These are phyloP conservation scores for Pythium coloratum DNA, from an alignment of 352 stramenopile species.

Conservation along the genomic window DNA sequence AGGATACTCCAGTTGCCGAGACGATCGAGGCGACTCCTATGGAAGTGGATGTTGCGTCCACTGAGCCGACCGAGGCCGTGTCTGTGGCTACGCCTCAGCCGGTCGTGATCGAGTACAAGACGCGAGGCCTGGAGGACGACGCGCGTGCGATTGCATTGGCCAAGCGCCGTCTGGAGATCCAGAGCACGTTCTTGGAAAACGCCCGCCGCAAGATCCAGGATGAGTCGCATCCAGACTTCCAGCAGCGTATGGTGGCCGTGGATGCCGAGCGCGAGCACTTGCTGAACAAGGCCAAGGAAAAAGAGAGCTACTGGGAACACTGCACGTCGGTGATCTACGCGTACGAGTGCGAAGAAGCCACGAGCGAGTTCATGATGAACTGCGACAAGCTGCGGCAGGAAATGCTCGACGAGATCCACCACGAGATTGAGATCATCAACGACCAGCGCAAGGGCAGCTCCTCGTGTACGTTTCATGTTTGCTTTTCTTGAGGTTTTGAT, in stretches of 20 bases:
- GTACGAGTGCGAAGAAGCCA: constrained; percentile 1
- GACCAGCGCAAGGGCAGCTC: constrained; percentile 67
- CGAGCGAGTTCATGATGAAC: constrained; percentile 36
- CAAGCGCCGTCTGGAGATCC: constrained; percentile 44
- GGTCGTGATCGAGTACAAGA: neutral
- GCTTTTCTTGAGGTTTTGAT: neutral
- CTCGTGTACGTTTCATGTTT: constrained; percentile 31
- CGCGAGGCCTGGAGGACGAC: constrained; percentile 21
- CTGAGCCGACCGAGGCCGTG: neutral
- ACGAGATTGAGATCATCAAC: constrained; percentile 82
- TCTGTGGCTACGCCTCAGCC: too few species aligned
- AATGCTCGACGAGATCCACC: constrained; percentile 86
- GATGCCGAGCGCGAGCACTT: constrained; percentile 42
- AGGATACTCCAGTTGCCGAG: neutral
- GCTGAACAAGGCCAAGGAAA: neutral
- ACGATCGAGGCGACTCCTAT: neutral
- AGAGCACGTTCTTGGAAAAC: constrained; percentile 74
- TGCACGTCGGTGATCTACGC: neutral
- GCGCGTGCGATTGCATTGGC: constrained; percentile 20
- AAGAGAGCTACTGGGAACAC: neutral
- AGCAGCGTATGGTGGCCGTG: constrained; percentile 41
- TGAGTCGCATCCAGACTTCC: constrained; percentile 72
- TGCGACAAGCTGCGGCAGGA: constrained; percentile 81
- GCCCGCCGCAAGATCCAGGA: constrained; percentile 57
- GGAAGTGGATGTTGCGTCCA: constrained; percentile 2